Evolutionary conservation across 1,284 basidiomycete genomes (phyloP), one percentile per base, ranked within the genome.

Genomic region (Coniferiporia sulphurascens): DNA sequence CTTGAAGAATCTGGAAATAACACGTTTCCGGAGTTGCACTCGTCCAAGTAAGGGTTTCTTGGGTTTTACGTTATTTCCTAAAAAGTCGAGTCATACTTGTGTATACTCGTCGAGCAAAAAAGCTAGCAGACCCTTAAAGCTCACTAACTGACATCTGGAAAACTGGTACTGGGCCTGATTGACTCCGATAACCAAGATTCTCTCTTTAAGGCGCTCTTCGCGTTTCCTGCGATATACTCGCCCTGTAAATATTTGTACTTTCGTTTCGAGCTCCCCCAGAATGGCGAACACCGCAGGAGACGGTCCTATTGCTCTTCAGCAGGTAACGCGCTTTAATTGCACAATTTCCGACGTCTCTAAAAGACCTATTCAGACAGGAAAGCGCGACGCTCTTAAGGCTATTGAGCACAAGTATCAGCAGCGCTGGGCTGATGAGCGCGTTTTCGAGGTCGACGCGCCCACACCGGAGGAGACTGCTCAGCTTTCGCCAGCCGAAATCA

Each of bases 391-490:
- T 68, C 78, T 98, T 57, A 89, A 84, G 69, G 79, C 81, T 48
- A 78, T 98, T 60, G 95, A 98, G 74, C 84, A 85, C 69, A 81
- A 86, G 71, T 93, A 93, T 66, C 95, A 98, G 74, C 72, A 81
- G 62, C 78, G 80, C 68, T 98, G 96, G 97, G 77, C 77, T 61
- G 73, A 78, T 15, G 81, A 88, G 61, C 80, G 75, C 66, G 67
- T 89, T 57, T 99, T 99, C 71, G 88, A 98, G 72, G 83, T 90
- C 69, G 80, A 91, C 67, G 87, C 94, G 41, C 95, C 96, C 1
- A 76, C 85, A 46, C 73, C 76, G 8, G 82, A 85, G 58, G 85
- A 90, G 63, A 77, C 84, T 48, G 76, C 78, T 61, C 82, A 83
- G 58, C 81, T 90, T 43, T 84, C 87, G 21, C 74, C 76, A 34